Evolutionary conservation across 495 filamentous ascomycete genomes (phyloP), one percentile per base, ranked within the genome.

Genomic region (Trypethelium eluteriae): DNA sequence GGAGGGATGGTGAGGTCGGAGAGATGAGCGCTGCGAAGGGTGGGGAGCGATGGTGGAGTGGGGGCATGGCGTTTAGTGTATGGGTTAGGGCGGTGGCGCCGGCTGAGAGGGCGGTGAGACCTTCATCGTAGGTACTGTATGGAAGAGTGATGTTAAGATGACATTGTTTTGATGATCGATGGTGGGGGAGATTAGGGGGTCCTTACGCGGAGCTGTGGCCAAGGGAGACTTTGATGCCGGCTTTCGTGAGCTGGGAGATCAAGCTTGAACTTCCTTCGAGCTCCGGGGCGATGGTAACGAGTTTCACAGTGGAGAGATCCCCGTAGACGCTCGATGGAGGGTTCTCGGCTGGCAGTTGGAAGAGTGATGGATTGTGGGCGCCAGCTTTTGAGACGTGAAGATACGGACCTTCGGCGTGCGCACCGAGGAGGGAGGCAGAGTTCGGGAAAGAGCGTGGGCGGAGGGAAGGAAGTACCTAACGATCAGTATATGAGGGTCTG

Each of bases 371-470:
- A 64, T 78, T 76, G 66, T 79, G 77, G 4, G 77, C 77, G 41
- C 77, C 77, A 47, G 76, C 76, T 64, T 78, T 79, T 46, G 70
- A 68, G 32, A 73, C 70, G 50, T 72, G 69, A 14, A 79, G 74
- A 53, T 78, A 79, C n/a, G 77, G 77, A 1, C 77, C 77, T 74
- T 79, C 77, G 57, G 64, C 64, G 65, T 79, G 77, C 25, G 77
- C 77, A 35, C 77, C 77, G 3, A 79, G 76, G 35, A 79, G 73
- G 38, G 70, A 72, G 2, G 77, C 77, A 11, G 72, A 68, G 65
- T 61, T 34, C 2, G 67, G 62, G 53, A 77, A 71, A 10, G 62
- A 38, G 38, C 74, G 69, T 2, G 77, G 77, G 11, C 6, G 64
- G 2, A 79, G 71, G 35, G 53, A 72, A 11, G 77, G 77, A 2